Conservation (phyloP, 306 rosid genomes). For the Senna tora region DNA sequence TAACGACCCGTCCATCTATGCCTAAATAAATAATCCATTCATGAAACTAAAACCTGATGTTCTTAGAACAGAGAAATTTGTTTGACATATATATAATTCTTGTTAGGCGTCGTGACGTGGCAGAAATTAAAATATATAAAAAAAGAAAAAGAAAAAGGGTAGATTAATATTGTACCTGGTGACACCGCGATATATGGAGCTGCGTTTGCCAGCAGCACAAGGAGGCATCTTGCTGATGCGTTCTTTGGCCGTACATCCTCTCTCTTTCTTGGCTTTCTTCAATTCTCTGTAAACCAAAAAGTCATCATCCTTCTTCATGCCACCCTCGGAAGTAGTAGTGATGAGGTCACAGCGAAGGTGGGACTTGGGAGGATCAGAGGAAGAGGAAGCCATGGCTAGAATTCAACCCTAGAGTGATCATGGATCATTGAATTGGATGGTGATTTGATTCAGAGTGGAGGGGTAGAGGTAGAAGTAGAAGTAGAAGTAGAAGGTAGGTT, state of each 20-base stretch:
- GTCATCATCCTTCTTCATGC: slow-evolving; percentile 66
- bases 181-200: slow-evolving; percentile 98
- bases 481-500: no score
- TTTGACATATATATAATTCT: neutral
- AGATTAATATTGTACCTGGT: slow-evolving; percentile 72
- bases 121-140: neutral
- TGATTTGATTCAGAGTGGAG: slow-evolving; percentile 37
- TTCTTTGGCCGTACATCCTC: slow-evolving; percentile 97
- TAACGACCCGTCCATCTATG: slow-evolving; percentile 99
- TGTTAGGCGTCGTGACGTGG: neutral
- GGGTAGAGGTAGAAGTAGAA: slow-evolving; percentile 28
- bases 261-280: slow-evolving; percentile 90
- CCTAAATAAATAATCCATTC: slow-evolving; percentile 47
- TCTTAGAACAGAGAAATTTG: no score
- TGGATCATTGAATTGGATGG: neutral
- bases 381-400: slow-evolving; percentile 78
- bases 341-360: no score
- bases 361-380: slow-evolving; percentile 78
- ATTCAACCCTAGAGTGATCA: slow-evolving; percentile 46
- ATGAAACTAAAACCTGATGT: slow-evolving; percentile 16
- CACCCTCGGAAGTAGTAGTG: slow-evolving; percentile 60
- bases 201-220: slow-evolving; percentile 94
- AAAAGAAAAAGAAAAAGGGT: neutral
- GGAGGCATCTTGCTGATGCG: slow-evolving; percentile 99
- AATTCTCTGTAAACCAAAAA: slow-evolving; percentile 73